These are phyloP conservation scores for Planoprotostelium fungivorum DNA, from an alignment of 78 protist genomes.

Conservation along the genomic window DNA sequence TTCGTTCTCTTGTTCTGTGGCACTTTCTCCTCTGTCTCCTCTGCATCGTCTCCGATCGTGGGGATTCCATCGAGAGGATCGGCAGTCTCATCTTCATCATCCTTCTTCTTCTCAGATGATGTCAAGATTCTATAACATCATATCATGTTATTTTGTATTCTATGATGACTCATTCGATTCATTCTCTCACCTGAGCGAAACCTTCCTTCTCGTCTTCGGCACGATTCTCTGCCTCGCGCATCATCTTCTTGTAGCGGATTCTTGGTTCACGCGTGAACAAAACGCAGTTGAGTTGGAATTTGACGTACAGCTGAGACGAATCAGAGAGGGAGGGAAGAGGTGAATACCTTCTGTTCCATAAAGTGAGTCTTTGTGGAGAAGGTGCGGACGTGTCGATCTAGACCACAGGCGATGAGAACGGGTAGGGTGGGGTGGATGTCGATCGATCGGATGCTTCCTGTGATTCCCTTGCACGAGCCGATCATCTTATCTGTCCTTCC, in stretches of 20 bases:
- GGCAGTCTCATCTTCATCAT: not conserved
- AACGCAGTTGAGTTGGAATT: not conserved
- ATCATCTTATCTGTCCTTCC: conserved; percentile 6
- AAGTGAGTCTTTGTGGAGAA: conserved; percentile 13
- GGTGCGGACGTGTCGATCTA: conserved; percentile 27
- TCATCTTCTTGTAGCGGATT: not conserved
- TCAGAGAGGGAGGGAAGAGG: not conserved
- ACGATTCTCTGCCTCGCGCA: not conserved
- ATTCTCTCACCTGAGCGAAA: too few species aligned
- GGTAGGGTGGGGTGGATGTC: conserved; percentile 32
- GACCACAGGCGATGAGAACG: conserved; percentile 13
- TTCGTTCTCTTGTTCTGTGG: not conserved
- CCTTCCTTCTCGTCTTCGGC: not conserved
- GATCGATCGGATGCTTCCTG: conserved; percentile 24
- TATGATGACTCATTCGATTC: too few species aligned
- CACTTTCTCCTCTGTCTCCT: not conserved
- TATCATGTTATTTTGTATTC: too few species aligned
- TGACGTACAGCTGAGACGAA: not conserved
- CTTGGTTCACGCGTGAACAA: not conserved
- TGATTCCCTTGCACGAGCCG: conserved; percentile 18
- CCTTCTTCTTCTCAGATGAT: not conserved
- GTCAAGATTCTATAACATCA: not conserved
- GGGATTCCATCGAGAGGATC: not conserved
- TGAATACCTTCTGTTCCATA: conserved; percentile 5
- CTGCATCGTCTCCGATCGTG: not conserved